Conservation (phyloP, 2,329 filamentous ascomycete species). For the Fusarium sp. region DNA sequence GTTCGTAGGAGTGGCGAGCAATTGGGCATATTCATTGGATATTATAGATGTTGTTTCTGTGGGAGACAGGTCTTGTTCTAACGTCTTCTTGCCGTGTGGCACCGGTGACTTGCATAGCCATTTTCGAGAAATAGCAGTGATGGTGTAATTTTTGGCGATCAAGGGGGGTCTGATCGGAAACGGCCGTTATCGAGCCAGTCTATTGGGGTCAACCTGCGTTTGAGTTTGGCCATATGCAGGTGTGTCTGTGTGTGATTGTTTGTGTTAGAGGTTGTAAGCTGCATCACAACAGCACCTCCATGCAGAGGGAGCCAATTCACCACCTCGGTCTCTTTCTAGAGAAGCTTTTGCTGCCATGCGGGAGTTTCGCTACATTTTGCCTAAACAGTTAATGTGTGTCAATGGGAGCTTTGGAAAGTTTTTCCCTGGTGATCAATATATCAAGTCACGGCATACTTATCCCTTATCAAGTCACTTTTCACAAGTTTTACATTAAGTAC, state of each 20-base stretch:
- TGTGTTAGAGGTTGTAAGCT: slow-evolving; percentile 1
- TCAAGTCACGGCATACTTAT: background rate
- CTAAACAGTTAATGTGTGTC: background rate
- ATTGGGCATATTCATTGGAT: slow-evolving; percentile 17
- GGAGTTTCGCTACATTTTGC: background rate
- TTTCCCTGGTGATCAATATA: background rate
- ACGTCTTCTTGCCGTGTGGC: slow-evolving; percentile 8
- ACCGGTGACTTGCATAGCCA: slow-evolving; percentile 15
- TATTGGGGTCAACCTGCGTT: slow-evolving; percentile 4
- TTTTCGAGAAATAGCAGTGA: slow-evolving; percentile 5
- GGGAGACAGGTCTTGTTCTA: slow-evolving; percentile 11
- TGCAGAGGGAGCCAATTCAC: slow-evolving; percentile 16
- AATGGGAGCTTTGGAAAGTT: background rate
- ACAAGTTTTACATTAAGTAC: background rate
- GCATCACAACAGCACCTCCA: background rate
- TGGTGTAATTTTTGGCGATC: background rate
- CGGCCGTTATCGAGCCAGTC: slow-evolving; percentile 10
- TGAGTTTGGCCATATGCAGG: background rate
- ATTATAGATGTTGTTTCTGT: background rate
- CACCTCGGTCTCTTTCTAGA: background rate
- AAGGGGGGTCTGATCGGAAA: slow-evolving; percentile 17
- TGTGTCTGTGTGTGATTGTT: background rate
- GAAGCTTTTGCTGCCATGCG: background rate
- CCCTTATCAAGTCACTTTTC: background rate
- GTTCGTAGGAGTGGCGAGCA: slow-evolving; percentile 22